Evolutionary conservation across 75 land plant species (phyloP).

Genomic region (Ceratopteris richardii): DNA sequence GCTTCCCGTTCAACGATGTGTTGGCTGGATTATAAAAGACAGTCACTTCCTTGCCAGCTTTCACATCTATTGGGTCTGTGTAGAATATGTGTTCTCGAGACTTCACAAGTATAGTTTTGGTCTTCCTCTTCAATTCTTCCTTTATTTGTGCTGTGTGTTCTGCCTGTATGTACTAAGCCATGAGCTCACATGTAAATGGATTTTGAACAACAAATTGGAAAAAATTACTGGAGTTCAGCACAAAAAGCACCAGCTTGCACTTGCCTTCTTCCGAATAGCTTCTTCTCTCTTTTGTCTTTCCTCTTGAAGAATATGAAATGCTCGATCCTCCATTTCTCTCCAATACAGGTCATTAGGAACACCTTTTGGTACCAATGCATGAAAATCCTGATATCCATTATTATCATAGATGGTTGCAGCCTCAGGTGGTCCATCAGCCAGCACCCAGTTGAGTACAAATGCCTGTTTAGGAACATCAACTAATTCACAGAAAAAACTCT

Average conservation of each 20-base stretch:
- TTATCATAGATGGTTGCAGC: constrained; percentile 68
- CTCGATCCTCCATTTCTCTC: constrained; percentile 55
- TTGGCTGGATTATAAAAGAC: constrained; percentile 75
- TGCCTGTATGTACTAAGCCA: constrained; percentile 27
- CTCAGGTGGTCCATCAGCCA: constrained; percentile 83
- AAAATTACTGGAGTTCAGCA: not conserved
- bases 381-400: constrained; percentile 69
- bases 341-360: constrained; percentile 58
- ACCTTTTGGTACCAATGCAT: constrained; percentile 45
- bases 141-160: constrained; percentile 55
- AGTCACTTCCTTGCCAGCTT: constrained; percentile 60
- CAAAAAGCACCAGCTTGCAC: constrained; percentile 3
- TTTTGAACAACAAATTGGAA: not conserved
- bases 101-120: constrained; percentile 43
- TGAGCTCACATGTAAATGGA: too few species aligned
- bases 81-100: constrained; percentile 78
- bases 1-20: constrained; percentile 69
- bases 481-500: constrained; percentile 9
- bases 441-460: constrained; percentile 76
- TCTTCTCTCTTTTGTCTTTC: constrained; percentile 55
- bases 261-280: constrained; percentile 52
- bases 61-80: constrained; percentile 74
- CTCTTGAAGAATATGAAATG: constrained; percentile 47
- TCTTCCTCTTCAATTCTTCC: constrained; percentile 55
- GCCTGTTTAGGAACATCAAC: constrained; percentile 67